Base-by-base conservation (phyloP, 2,329 filamentous ascomycete species). In the Leptographium procerum region DNA sequence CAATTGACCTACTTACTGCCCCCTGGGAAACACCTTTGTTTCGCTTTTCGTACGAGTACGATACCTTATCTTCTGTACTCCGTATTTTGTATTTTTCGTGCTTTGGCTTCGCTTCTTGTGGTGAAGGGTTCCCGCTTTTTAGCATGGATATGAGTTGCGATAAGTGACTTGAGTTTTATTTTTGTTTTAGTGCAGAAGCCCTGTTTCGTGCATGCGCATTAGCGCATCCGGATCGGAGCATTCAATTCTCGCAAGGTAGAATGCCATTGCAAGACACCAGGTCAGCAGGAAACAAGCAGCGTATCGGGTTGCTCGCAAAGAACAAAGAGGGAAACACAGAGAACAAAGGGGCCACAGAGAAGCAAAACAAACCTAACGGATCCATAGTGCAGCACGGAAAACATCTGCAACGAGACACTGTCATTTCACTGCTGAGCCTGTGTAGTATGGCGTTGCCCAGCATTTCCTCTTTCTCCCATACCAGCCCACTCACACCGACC, bases 141-240 rank as follows among this genome's bases (percentile, higher is more conserved):
- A 43, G 40, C 3, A 43, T 29, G 45, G 45, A 13, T 22, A 24
- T 22, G 43, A 48, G 24, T 26, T 24, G 22, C 45, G 45, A 48
- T 48, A 26, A 48, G 13, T 48, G 22, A 14, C 45, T 22, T 48
- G 22, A 22, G 24, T 48, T 48, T 48, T 26, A 26, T 26, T 48
- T 24, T 24, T 26, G 45, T 24, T 14, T 24, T 48, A 48, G 45
- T 48, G 45, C 45, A 26, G 10, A 48, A 52, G 51, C 36, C 29
- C 43, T 36, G 55, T 56, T 56, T 56, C 55, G 55, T 56, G 55
- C 55, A 56, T 56, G 55, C 45, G 55, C 55, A 56, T 56, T 56
- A 56, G 55, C 55, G 55, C 26, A 28, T 33, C 55, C 55, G 45
- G 28, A 19, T 31, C 29, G 54, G 29, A 31, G 26, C 52, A 24